These are phyloP conservation scores for Caloboletus inedulis DNA, from an alignment of 1,284 basidiomycete genomes.

Conservation along the genomic window DNA sequence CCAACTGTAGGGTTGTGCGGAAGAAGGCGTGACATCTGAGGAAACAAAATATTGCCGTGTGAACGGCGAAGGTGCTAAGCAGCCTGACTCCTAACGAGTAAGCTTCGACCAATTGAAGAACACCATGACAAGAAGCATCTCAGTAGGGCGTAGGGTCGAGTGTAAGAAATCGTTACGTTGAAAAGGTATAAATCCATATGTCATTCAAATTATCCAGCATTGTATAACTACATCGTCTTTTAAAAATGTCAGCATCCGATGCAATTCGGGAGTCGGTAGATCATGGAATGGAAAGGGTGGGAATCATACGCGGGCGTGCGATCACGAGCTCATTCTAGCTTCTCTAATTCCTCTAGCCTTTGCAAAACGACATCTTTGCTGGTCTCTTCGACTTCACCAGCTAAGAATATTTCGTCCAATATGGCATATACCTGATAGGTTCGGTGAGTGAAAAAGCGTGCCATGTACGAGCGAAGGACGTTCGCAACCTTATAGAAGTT, in stretches of 20 bases:
- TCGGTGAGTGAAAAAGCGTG: constrained; percentile 5
- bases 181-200: not conserved
- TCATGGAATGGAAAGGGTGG: constrained; percentile 2
- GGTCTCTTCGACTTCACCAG: constrained; percentile 98
- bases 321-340: constrained; percentile 59
- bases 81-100: not conserved
- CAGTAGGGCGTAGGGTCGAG: not conserved
- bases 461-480: not conserved
- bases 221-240: not conserved
- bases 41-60: constrained; percentile 7
- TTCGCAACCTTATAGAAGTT: constrained; percentile 91
- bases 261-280: constrained; percentile 4
- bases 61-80: not conserved
- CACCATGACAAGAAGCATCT: not conserved
- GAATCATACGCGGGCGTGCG: constrained; percentile 9
- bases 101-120: not conserved
- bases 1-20: not conserved
- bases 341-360: constrained; percentile 87
- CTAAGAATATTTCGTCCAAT: constrained; percentile 97
- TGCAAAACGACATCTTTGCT: constrained; percentile 93
- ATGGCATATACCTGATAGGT: constrained; percentile 85
- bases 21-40: too few relatives aligned
- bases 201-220: constrained; percentile 28
- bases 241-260: constrained; percentile 14
- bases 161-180: not conserved